These are phyloP conservation scores for Leccinum ochraceum DNA, from an alignment of 768 basidiomycete genomes.

Conservation along the genomic window DNA sequence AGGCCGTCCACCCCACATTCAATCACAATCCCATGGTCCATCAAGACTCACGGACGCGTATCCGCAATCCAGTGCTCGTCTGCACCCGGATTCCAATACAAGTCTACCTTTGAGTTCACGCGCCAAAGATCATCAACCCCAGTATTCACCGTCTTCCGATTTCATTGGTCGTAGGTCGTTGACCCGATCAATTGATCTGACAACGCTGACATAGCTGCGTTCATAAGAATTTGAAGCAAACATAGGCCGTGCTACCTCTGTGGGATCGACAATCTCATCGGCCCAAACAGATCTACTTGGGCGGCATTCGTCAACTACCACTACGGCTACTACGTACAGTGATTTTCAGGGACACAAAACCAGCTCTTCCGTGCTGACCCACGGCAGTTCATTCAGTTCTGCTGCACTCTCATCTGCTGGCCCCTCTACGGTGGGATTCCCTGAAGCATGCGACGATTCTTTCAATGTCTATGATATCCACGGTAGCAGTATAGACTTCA, in stretches of 20 bases:
- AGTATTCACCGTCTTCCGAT: no score
- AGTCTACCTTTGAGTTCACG: no score
- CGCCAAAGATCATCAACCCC: no score
- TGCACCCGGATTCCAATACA: conserved; percentile 14
- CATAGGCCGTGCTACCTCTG: conserved; percentile 31
- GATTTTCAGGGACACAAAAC: conserved; percentile 20
- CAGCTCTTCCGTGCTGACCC: conserved; percentile 15
- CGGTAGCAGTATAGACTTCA: conserved; percentile 27
- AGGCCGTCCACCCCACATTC: conserved; percentile 20
- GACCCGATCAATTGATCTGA: no score
- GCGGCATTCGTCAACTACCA: conserved; percentile 29
- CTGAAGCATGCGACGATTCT: conserved; percentile 19
- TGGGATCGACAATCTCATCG: conserved; percentile 32
- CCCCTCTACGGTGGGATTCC: conserved; percentile 25
- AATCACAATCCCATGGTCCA: conserved; percentile 22
- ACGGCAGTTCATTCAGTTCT: conserved; percentile 11
- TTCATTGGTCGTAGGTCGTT: no score
- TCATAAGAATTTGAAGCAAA: no score
- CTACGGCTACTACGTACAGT: conserved; percentile 25
- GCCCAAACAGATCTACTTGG: conserved; percentile 24
- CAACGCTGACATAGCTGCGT: no score
- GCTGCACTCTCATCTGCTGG: conserved; percentile 22
- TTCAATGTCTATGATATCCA: conserved; percentile 20
- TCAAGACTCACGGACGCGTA: conserved; percentile 22
- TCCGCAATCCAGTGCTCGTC: conserved; percentile 12